Conservation (phyloP, 2,329 filamentous ascomycete species). For the Periconia macrospinosa region DNA sequence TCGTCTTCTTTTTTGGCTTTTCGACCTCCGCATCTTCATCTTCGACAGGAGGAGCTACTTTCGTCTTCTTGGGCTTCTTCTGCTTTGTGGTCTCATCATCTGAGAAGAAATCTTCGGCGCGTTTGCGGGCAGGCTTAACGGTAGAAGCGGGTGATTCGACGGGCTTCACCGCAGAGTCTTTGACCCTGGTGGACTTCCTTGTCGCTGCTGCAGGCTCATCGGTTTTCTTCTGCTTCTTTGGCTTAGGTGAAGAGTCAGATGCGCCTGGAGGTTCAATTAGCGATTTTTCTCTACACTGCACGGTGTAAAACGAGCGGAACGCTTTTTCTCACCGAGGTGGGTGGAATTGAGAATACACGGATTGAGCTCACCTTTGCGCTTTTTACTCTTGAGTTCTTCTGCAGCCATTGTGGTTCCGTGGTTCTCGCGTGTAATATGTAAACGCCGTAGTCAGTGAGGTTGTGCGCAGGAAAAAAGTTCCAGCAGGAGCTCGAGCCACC, state of each 20-base stretch:
- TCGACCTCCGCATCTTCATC: conserved; percentile 1
- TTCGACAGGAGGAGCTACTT: conserved; percentile 33
- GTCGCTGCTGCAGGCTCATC: conserved; percentile 25
- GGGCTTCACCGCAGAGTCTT: conserved; percentile 24
- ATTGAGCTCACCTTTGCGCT: conserved; percentile 53
- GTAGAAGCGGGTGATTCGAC: conserved; percentile 19
- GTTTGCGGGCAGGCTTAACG: conserved; percentile 36
- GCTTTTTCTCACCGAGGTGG: background rate
- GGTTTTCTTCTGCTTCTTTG: conserved; percentile 44
- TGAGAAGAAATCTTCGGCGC: conserved; percentile 39
- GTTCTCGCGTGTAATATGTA: conserved; percentile 11
- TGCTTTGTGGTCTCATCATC: conserved; percentile 20
- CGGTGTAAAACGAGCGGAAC: no score
- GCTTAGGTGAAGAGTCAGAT: conserved; percentile 35
- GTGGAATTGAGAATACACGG: conserved; percentile 1
- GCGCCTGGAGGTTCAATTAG: conserved; percentile 31
- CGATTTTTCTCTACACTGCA: conserved; percentile 1
- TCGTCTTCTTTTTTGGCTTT: conserved; percentile 12
- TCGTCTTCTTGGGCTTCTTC: conserved; percentile 19
- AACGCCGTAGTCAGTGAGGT: conserved; percentile 3
- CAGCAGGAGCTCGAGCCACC: conserved; percentile 27
- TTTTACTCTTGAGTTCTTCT: conserved; percentile 55
- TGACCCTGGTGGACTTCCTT: conserved; percentile 19
- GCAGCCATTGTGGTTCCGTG: conserved; percentile 51
- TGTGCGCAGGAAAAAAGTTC: conserved; percentile 35